Base-by-base conservation (phyloP, 1,139 yeast genomes). In the Geotrichum histeridarum region DNA sequence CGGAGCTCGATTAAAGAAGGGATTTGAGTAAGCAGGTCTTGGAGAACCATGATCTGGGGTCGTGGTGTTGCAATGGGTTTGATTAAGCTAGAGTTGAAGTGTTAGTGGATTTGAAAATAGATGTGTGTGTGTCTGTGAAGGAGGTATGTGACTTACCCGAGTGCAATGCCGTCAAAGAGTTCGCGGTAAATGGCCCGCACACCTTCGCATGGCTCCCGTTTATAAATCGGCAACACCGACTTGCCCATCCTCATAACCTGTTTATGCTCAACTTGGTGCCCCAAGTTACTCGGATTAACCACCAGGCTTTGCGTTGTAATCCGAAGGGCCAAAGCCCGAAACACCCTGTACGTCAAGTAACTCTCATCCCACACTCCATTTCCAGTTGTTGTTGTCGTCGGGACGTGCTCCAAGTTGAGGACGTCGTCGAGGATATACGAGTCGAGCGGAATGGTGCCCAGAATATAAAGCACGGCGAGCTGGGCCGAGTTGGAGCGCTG, bases 401-500 rank as follows among this genome's bases (percentile, higher is more conserved):
- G 4, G 4, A 33, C 37, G 6, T 27, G 9, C 15, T 27, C 46
- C 36, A 42, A n/a, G 17, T 12, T 27, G n/a, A 42, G 6, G 18
- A 42, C 6, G 11, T 8, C 14, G 35, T 22, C 9, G 3, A 42
- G 36, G 8, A 42, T 42, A 3, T 42, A 11, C 6, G 32, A 42
- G 18, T 12, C 27, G 4, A 42, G 14, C 8, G 46, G 46, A n/a
- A 42, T 11, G 9, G 12, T 32, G 17, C 11, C 15, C 8, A 42
- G 12, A n/a, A 42, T 42, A 14, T 42, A 31, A 4, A 31, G 18
- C 31, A 42, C 17, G 15, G 46, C n/a, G n/a, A 22, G 35, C 30
- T 42, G 46, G 30, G 17, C 36, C n/a, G 46, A 42, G 46, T 42
- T 42, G 46, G 46, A 22, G 9, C 22, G 36, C 36, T 22, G 14